Percentiles rank a stretch among this genome's conserved stretches.
phyloP scores from a whole-genome alignment of 306 rosid species.

The Pterocarpus santalinus region DNA sequence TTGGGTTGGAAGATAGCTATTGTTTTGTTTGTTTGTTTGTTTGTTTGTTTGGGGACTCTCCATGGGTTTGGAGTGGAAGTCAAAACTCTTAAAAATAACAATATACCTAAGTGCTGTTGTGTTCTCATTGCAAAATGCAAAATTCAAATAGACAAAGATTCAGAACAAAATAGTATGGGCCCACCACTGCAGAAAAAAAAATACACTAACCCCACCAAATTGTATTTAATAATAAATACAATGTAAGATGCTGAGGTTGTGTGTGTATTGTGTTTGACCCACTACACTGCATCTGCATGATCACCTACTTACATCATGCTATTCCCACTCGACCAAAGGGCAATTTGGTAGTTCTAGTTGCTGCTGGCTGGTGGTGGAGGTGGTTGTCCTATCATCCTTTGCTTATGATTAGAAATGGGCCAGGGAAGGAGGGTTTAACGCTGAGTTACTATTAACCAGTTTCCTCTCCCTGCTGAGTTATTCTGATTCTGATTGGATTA shows the following conservation, averaged over 20 bases:
- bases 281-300: slow-evolving; percentile 29
- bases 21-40: slow-evolving; percentile 52
- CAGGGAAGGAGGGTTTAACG: slow-evolving; percentile 16
- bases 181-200: slow-evolving; percentile 24
- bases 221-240: slow-evolving; percentile 29
- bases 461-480: not conserved
- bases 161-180: slow-evolving; percentile 41
- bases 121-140: slow-evolving; percentile 9
- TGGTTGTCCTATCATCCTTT: slow-evolving; percentile 48
- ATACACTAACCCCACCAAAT: not conserved
- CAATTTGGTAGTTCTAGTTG: slow-evolving; percentile 29
- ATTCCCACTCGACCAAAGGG: slow-evolving; percentile 47
- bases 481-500: slow-evolving; percentile 53
- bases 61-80: slow-evolving; percentile 29
- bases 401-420: slow-evolving; percentile 54
- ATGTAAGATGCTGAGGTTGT: slow-evolving; percentile 24
- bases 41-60: slow-evolving; percentile 42
- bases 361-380: slow-evolving; percentile 24
- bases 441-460: slow-evolving; percentile 9
- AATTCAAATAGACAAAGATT: slow-evolving; percentile 45
- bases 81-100: slow-evolving; percentile 43
- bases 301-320: slow-evolving; percentile 19
- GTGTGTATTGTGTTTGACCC: slow-evolving; percentile 42
- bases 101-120: slow-evolving; percentile 29
- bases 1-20: slow-evolving; percentile 70